Evolutionary conservation across 352 stramenopile species (phyloP), one percentile per base, ranked within the genome.

Genomic region (Phytopythium aichiense): DNA sequence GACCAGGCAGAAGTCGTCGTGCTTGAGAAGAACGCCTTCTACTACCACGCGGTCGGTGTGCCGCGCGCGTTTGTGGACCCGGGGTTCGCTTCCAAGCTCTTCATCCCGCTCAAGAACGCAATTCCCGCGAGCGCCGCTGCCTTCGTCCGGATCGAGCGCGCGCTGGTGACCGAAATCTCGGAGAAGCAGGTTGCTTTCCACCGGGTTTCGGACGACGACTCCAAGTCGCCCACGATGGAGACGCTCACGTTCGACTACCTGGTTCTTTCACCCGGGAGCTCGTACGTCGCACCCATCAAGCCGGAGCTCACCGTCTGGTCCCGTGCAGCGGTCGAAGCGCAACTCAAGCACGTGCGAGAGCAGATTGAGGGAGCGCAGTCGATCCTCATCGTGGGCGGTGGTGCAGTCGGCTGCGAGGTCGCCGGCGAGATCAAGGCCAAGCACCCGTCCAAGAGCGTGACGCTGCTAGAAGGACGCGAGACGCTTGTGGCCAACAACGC

Each of bases 1-100:
- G 68, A 76, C 63, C 58, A 75, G 0, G 66, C 61, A 1, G 56
- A 77, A 42, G 69, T 81, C 23, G 51, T 79, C 2, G 13, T 84
- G 18, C 43, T 84, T 3, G 74, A 84, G 50, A 77, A 79, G 55
- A 74, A 63, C n/a, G 55, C 66, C 28, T 77, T 66, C 60, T 74
- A 62, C 20, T 81, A 71, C 50, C 72, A 84, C 55, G 65, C 57
- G 20, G 61, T 84, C 12, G 70, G 65, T 6, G 62, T 67, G 2
- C 74, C 73, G 8, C 72, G 74, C 7, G 72, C 67, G 0, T 79
- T 67, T 22, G 74, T 84, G 1, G 70, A 81, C 28, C 45, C 66
- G 25, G 57, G 37, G 22, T 81, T 68, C 52, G 57, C 62, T 4
- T 42, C 51, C 31, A 77, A 76, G 54, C 63, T 81, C 46, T 81